A percentile compares a stretch with the other conserved stretches of the same genome.
Conservation (phyloP, 306 rosid species). For the Gastrolobium bilobum region DNA sequence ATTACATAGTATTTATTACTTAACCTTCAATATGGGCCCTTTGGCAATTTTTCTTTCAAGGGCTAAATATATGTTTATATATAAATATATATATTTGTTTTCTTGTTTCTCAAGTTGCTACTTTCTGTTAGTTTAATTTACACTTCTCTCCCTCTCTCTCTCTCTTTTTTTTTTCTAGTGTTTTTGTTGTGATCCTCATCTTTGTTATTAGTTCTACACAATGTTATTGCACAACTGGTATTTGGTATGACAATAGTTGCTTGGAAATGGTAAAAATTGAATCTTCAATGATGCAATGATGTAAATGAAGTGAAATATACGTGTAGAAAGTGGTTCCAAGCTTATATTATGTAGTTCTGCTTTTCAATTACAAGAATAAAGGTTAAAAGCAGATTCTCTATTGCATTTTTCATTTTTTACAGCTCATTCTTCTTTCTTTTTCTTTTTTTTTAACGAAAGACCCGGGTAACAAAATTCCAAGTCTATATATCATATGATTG, state of each 20-base stretch:
- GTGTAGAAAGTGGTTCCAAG: slow-evolving; percentile 44
- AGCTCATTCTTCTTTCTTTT: slow-evolving; percentile 38
- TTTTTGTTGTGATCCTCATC: not conserved
- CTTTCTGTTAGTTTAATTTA: not conserved
- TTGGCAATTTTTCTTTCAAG: slow-evolving; percentile 40
- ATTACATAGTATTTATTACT: not conserved
- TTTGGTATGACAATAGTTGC: slow-evolving; percentile 13
- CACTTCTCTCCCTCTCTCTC: too few species aligned
- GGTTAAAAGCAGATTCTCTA: slow-evolving; percentile 48
- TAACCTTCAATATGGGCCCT: slow-evolving; percentile 41
- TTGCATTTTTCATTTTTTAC: slow-evolving; percentile 36
- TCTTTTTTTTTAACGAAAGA: not conserved
- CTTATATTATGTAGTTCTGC: slow-evolving; percentile 46
- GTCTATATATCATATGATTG: slow-evolving; percentile 22
- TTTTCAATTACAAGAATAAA: slow-evolving; percentile 55
- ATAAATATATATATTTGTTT: not conserved
- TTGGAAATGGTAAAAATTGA: slow-evolving; percentile 22
- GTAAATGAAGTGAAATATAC: slow-evolving; percentile 38
- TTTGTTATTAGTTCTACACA: not conserved
- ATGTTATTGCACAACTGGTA: not conserved
- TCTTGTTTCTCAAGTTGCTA: slow-evolving; percentile 50
- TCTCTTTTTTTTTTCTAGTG: not conserved
- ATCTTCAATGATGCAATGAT: not conserved
- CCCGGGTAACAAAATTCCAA: slow-evolving; percentile 22
- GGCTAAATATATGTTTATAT: slow-evolving; percentile 34